These are phyloP conservation scores for slime mould (Dictyostelium discoideum) DNA, from an alignment of 78 protist genomes.

Conservation along the genomic window DNA sequence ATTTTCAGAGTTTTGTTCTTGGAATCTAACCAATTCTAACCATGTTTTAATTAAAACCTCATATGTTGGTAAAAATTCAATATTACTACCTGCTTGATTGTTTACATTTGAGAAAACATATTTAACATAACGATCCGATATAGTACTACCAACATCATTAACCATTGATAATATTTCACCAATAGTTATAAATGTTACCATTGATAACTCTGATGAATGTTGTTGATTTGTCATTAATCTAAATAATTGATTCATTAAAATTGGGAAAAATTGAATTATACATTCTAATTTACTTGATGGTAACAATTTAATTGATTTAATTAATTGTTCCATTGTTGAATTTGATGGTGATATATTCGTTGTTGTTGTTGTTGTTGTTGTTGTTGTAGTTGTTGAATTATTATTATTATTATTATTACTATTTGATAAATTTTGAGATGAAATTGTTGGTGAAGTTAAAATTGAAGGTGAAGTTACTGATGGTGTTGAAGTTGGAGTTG, in stretches of 20 bases:
- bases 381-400: not conserved
- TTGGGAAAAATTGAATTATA: conserved; percentile 57
- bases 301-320: conserved; percentile 15
- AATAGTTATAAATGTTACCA: conserved; percentile 37
- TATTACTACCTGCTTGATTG: not conserved
- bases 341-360: not conserved
- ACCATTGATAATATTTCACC: conserved; percentile 61
- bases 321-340: conserved; percentile 22
- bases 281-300: conserved; percentile 23
- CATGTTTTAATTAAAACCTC: conserved; percentile 70
- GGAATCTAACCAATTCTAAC: conserved; percentile 65
- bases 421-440: not conserved
- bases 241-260: conserved; percentile 63
- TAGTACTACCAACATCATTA: not conserved
- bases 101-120: conserved; percentile 37
- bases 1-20: conserved; percentile 70
- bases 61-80: conserved; percentile 30
- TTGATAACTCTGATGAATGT: conserved; percentile 22
- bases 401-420: too few species aligned
- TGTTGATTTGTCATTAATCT: conserved; percentile 45
- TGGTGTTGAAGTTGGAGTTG: not conserved
- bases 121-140: conserved; percentile 27
- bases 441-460: not conserved
- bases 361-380: not conserved
- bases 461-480: not conserved